Base-by-base conservation (phyloP, 2,329 filamentous ascomycete genomes). In the Colletotrichum echinochloae region DNA sequence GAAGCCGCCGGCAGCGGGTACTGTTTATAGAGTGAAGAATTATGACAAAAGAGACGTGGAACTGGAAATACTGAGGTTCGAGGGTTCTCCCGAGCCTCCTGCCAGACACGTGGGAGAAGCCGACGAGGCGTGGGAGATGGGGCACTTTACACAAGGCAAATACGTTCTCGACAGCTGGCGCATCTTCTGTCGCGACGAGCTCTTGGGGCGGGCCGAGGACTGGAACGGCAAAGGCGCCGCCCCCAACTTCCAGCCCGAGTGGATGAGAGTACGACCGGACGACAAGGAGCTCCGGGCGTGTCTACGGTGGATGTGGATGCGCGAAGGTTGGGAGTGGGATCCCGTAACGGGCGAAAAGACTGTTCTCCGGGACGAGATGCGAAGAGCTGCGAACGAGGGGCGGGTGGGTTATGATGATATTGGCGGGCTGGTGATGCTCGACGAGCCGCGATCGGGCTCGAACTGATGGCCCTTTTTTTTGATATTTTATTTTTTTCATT, bases 271-370 rank as follows among this genome's bases (percentile, higher is more conserved):
- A 1, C 78, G 92, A 59, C 94, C 95, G 0, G 82, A 86, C 52
- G 95, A 98, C 79, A 98, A 97, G 81, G 95, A 98, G 79, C 83
- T 98, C n/a, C 87, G 93, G 52, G 94, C 94, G 0, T 97, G 90
- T 81, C 80, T 98, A 76, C 87, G 91, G 48, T 98, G 95, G 94
- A 93, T 94, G 89, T 97, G 95, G 94, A 88, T 96, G 82, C 89
- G 91, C 55, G 93, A 97, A 76, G 94, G 94, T 0, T 95, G 90
- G 87, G 85, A 90, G 49, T 97, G 94, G 94, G 88, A 97, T 81
- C 89, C 90, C 1, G 79, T 83, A 35, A 94, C 91, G 0, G 94
- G 94, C 1, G 85, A 91, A 60, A 87, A 85, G 71, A 82, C 83
- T 33, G 80, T 86, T 33, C 83, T 92, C 11, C 76, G 83, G 2